These are phyloP conservation scores for Marvania coccoides DNA, from an alignment of 139 green algal genomes.

Conservation along the genomic window DNA sequence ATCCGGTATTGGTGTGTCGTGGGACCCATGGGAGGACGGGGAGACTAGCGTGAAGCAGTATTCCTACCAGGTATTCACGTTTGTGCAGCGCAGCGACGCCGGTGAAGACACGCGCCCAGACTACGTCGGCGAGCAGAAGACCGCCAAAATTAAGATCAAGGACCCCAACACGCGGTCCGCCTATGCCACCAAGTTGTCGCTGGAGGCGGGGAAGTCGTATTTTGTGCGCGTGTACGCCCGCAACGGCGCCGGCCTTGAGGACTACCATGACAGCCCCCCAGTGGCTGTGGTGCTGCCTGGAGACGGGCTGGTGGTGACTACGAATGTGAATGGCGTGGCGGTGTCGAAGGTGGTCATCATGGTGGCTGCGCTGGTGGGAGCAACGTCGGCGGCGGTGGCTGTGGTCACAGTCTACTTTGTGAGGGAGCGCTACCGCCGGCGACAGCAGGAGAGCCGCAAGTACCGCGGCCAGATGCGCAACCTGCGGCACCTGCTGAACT, in stretches of 20 bases:
- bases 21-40: constrained; percentile 40
- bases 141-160: constrained; percentile 11
- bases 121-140: constrained; percentile 16
- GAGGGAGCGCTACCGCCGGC: background rate
- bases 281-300: background rate
- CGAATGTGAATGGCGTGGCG: background rate
- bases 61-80: constrained; percentile 35
- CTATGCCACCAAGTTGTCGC: constrained; percentile 3
- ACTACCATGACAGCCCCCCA: background rate
- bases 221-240: constrained; percentile 31
- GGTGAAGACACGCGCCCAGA: background rate
- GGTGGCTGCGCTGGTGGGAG: background rate
- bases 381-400: background rate
- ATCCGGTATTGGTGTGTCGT: constrained; percentile 29
- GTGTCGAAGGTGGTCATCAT: background rate
- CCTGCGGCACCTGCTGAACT: constrained; percentile 44
- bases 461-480: constrained; percentile 30
- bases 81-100: background rate
- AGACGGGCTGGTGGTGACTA: background rate
- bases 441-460: constrained; percentile 16
- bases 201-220: constrained; percentile 13
- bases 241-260: constrained; percentile 36
- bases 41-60: constrained; percentile 31
- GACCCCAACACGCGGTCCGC: background rate
- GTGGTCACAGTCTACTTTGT: constrained; percentile 5